Evolutionary conservation across 78 protist species (phyloP), one percentile per base, ranked within the genome.

Genomic region (Dictyostelium firmibasis): DNA sequence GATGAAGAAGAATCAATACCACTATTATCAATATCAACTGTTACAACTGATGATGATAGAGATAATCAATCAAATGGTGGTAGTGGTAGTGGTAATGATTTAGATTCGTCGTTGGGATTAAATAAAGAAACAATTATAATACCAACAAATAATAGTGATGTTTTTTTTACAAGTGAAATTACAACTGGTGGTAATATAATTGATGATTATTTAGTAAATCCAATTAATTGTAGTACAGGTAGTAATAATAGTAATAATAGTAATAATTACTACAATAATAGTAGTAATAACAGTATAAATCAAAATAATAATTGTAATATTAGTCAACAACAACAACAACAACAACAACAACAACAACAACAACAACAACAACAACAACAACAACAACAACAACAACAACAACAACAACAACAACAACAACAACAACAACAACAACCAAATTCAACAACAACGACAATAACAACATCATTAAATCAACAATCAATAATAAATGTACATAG

Each of bases 191-290:
- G 44, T 72, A 72, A 33, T 72, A 33, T 72, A 72, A 72, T 72
- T 72, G 79, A 72, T 72, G 79, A 72, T 72, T 72, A 72, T 72
- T 72, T 72, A 33, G 20, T 72, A 31, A 33, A 29, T 67, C 35
- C 75, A 27, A 67, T 27, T 67, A 27, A 27, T 67, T 67, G 25
- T 67, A 67, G 33, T 67, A 67, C 31, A 9, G 33, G 33, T 27
- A 64, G 31, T 64, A 64, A 25, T 64, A 64, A 64, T 64, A 72
- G 35, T 72, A 72, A 33, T 67, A 25, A 62, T n/a, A 23, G n/a
- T 62, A 62, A 23, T 62, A 53, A 57, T 57, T n/a, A 27, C 5
- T 57, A 57, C 67, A 4, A 57, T 57, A 57, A 57, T 57, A 20
- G 25, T 14, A 57, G n/a, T n/a, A n/a, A n/a, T n/a, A n/a, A n/a